A percentile compares a stretch with the other conserved stretches of the same genome.
Evolutionary conservation across 2,329 filamentous ascomycete species (phyloP).

Genomic region (Aspergillus jensenii): DNA sequence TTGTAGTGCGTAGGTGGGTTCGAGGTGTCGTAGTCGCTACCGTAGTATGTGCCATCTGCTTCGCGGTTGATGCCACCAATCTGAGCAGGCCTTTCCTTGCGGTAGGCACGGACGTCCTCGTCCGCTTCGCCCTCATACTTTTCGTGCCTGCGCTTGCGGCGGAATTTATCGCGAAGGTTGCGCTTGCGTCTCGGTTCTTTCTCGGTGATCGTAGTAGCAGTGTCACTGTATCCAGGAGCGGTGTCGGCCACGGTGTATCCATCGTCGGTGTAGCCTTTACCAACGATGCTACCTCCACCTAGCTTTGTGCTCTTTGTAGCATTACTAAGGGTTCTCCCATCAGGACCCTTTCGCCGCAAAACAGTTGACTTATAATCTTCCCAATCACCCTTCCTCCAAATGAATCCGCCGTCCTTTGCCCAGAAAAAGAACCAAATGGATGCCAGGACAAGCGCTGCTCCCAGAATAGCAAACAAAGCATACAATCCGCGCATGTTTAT

Average conservation of each 20-base stretch:
- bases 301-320: slow-evolving; percentile 80
- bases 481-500: slow-evolving; percentile 67
- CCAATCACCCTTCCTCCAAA: slow-evolving; percentile 85
- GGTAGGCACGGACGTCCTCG: slow-evolving; percentile 76
- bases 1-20: slow-evolving; percentile 56
- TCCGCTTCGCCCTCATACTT: slow-evolving; percentile 63
- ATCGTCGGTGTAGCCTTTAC: slow-evolving; percentile 64
- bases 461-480: slow-evolving; percentile 81
- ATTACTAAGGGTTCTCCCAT: slow-evolving; percentile 80
- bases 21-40: slow-evolving; percentile 67
- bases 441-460: slow-evolving; percentile 69
- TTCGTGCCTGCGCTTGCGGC: slow-evolving; percentile 43
- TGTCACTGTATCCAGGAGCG: slow-evolving; percentile 37
- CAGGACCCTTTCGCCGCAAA: slow-evolving; percentile 80
- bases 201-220: slow-evolving; percentile 43
- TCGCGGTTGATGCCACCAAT: slow-evolving; percentile 87
- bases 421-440: slow-evolving; percentile 99
- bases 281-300: slow-evolving; percentile 78
- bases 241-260: slow-evolving; percentile 50
- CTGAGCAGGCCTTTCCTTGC: slow-evolving; percentile 78
- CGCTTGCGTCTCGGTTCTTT: slow-evolving; percentile 31
- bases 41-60: slow-evolving; percentile 80
- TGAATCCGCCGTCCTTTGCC: slow-evolving; percentile 93
- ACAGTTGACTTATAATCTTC: slow-evolving; percentile 98
- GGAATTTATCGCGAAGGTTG: slow-evolving; percentile 41